These are phyloP conservation scores for Trichoderma lentiforme DNA, from an alignment of 2,329 filamentous ascomycete species.

Conservation along the genomic window DNA sequence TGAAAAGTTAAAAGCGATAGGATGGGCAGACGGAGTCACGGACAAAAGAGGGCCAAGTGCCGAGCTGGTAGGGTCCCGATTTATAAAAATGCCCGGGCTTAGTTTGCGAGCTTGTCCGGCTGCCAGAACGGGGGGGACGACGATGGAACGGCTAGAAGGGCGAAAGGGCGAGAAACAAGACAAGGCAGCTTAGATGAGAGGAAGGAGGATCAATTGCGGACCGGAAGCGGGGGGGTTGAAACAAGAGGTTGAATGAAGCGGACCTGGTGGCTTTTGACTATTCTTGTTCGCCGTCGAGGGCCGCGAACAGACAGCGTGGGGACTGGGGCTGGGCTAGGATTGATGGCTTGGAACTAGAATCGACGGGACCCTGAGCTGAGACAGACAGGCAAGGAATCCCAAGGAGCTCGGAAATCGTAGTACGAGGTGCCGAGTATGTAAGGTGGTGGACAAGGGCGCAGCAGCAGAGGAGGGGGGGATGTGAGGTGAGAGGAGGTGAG, in stretches of 20 bases:
- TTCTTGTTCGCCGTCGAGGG: slow-evolving; percentile 11
- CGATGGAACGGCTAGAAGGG: not conserved
- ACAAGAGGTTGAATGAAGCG: slow-evolving; percentile 6
- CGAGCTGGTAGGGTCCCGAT: not conserved
- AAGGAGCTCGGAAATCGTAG: not conserved
- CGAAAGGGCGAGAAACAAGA: not conserved
- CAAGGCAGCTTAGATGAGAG: not conserved
- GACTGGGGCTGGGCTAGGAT: slow-evolving; percentile 13
- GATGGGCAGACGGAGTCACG: not conserved
- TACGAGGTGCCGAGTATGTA: not conserved
- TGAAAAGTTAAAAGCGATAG: not conserved
- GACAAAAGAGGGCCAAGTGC: not conserved
- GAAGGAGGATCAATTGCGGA: slow-evolving; percentile 9
- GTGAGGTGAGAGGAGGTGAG: not conserved
- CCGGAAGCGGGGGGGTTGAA: slow-evolving; percentile 15
- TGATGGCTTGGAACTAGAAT: slow-evolving; percentile 4
- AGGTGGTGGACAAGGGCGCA: not conserved
- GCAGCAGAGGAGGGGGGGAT: not conserved
- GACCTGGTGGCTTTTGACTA: slow-evolving; percentile 9
- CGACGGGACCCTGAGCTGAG: slow-evolving; percentile 19
- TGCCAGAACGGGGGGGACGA: not conserved
- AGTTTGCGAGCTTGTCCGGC: not conserved
- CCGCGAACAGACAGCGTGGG: slow-evolving; percentile 15
- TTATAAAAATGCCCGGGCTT: not conserved
- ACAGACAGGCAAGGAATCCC: slow-evolving; percentile 13